A percentile compares a stretch with the other conserved stretches of the same genome.
phyloP scores from a whole-genome alignment of 129 eudicot genomes.

The Pseudognaphalium luteoalbum region DNA sequence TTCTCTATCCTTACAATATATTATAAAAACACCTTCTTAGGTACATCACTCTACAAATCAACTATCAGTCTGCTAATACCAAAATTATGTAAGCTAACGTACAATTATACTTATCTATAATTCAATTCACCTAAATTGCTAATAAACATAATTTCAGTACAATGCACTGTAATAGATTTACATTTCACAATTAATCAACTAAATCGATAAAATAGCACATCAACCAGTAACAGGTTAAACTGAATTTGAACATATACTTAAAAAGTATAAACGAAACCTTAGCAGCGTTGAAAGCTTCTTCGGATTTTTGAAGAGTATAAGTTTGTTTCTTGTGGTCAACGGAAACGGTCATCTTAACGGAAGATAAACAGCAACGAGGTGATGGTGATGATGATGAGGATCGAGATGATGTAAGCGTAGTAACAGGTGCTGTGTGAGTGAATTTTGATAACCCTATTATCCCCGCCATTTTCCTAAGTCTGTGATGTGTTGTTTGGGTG shows the following conservation, averaged over 20 bases:
- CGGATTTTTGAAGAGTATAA: slow-evolving; percentile 73
- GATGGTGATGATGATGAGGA: slow-evolving; percentile 25
- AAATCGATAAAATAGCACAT: not conserved
- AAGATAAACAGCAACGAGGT: slow-evolving; percentile 28
- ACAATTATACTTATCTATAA: not conserved
- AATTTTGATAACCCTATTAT: slow-evolving; percentile 47
- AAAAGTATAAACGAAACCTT: slow-evolving; percentile 43
- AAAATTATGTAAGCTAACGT: not conserved
- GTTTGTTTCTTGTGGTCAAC: slow-evolving; percentile 66
- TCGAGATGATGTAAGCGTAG: slow-evolving; percentile 18
- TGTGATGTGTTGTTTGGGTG: not conserved
- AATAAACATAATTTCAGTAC: not conserved
- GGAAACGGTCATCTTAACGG: slow-evolving; percentile 55
- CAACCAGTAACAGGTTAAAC: not conserved
- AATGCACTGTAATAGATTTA: not conserved
- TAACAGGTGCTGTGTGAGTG: slow-evolving; percentile 27
- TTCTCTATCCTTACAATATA: not conserved
- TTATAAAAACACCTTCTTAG: too few species aligned
- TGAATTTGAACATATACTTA: not conserved
- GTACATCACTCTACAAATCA: not conserved
- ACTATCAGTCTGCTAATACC: not conserved
- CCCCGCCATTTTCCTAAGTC: slow-evolving; percentile 36
- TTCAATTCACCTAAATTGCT: too few species aligned
- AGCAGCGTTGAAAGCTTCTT: slow-evolving; percentile 85
- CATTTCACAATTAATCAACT: not conserved